Percentiles rank a stretch among this genome's conserved stretches.
These are phyloP conservation scores for Monosporascus sp. DNA, from an alignment of 2,329 filamentous ascomycete species.

Conservation along the genomic window DNA sequence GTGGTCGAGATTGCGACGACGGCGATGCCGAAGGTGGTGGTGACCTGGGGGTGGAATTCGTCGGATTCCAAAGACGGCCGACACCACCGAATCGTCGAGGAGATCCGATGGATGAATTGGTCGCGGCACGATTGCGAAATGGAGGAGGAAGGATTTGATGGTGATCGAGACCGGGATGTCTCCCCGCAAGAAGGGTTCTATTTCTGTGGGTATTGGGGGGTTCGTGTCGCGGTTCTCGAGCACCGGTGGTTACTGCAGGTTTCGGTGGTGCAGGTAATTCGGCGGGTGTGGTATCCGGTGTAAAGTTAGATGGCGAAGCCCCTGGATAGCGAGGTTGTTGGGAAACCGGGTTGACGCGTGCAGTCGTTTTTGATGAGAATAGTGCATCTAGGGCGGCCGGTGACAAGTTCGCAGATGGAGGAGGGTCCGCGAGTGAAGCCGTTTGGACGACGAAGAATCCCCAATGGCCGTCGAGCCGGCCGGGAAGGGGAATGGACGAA, in stretches of 20 bases:
- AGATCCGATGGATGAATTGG: conserved; percentile 23
- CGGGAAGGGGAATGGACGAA: background rate
- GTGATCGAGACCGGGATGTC: conserved; percentile 9
- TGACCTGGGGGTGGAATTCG: conserved; percentile 50
- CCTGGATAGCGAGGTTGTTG: conserved; percentile 11
- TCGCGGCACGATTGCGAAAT: conserved; percentile 38
- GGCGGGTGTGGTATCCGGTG: background rate
- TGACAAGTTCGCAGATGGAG: conserved; percentile 17
- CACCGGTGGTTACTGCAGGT: conserved; percentile 5
- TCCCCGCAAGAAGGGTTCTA: conserved; percentile 17
- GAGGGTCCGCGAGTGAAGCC: conserved; percentile 26
- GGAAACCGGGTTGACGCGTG: conserved; percentile 6
- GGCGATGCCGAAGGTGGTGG: conserved; percentile 6
- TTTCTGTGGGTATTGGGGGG: conserved; percentile 3
- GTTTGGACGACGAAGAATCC: conserved; percentile 18
- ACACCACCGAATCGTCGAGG: conserved; percentile 35
- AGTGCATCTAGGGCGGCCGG: conserved; percentile 23
- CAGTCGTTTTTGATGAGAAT: conserved; percentile 1
- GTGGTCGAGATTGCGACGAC: conserved; percentile 17
- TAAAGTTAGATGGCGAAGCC: background rate
- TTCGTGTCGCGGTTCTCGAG: background rate
- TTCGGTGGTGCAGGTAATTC: conserved; percentile 1
- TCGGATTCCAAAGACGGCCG: conserved; percentile 55
- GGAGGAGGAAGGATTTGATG: conserved; percentile 28
- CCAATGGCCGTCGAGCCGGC: conserved; percentile 20